Percentiles rank a stretch among this genome's conserved stretches.
Conservation (phyloP, 345 rosid species). For the Eutrema heterophyllum region DNA sequence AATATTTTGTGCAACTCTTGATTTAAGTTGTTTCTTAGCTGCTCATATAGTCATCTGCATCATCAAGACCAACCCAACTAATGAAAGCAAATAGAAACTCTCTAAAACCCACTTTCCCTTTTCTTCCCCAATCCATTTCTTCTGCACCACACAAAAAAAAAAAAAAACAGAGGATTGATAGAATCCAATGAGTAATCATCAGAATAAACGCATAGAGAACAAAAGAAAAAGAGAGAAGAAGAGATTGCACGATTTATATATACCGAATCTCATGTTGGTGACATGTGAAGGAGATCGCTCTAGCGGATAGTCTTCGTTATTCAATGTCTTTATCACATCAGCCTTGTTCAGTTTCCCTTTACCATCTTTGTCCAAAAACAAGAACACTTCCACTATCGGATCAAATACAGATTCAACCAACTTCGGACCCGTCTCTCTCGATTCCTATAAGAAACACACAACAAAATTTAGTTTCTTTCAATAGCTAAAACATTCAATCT, state of each 20-base stretch:
- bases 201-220: background rate
- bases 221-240: too few relatives aligned
- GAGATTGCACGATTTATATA: background rate
- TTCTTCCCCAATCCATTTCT: slow-evolving; percentile 88
- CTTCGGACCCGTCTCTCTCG: too few relatives aligned
- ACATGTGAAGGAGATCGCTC: slow-evolving; percentile 74
- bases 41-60: slow-evolving; percentile 32
- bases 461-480: too few relatives aligned
- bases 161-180: background rate
- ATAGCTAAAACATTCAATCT: too few relatives aligned
- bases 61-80: slow-evolving; percentile 72
- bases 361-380: too few relatives aligned
- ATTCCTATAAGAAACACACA: too few relatives aligned
- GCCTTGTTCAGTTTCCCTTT: too few relatives aligned
- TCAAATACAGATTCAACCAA: too few relatives aligned
- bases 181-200: background rate
- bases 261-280: slow-evolving; percentile 67
- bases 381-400: too few relatives aligned
- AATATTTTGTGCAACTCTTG: background rate
- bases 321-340: too few relatives aligned
- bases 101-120: slow-evolving; percentile 73
- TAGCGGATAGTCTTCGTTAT: too few relatives aligned
- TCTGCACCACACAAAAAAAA: slow-evolving; percentile 53
- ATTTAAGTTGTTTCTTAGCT: background rate
- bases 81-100: slow-evolving; percentile 74